These are phyloP conservation scores for Erythrophleum ivorense DNA, from an alignment of 331 rosid genomes.

Conservation along the genomic window DNA sequence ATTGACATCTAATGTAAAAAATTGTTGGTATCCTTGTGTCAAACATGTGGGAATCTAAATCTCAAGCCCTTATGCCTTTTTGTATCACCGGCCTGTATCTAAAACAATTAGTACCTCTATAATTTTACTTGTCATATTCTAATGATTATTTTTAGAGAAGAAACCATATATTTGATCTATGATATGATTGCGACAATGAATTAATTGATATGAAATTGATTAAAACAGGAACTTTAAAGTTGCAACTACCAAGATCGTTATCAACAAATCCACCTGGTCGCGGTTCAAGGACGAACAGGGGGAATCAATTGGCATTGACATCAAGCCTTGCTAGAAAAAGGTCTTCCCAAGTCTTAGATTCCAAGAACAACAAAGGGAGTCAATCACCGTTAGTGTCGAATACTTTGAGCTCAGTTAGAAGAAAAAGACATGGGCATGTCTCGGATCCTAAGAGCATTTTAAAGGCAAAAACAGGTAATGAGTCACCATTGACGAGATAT, in stretches of 20 bases:
- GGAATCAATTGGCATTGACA: constrained; percentile 37
- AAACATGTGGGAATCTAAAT: no score
- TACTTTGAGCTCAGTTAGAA: constrained; percentile 33
- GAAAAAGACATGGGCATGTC: neutral
- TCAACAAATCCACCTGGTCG: constrained; percentile 45
- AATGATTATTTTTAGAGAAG: no score
- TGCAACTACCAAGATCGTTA: constrained; percentile 40
- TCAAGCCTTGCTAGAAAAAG: constrained; percentile 43
- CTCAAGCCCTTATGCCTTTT: no score
- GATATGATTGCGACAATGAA: neutral
- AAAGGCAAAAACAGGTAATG: constrained; percentile 30
- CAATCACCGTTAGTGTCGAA: constrained; percentile 13
- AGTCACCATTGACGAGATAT: constrained; percentile 11
- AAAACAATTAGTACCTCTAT: no score
- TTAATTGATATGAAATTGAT: constrained; percentile 35
- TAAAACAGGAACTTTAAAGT: constrained; percentile 48
- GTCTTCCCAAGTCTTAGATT: constrained; percentile 12
- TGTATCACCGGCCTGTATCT: no score
- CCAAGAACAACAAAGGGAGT: constrained; percentile 35
- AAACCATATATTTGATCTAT: no score
- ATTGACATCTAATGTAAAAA: neutral
- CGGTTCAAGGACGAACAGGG: constrained; percentile 41
- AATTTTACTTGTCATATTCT: no score
- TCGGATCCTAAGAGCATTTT: constrained; percentile 31
- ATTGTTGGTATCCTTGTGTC: no score